phyloP scores from a whole-genome alignment of 2,329 filamentous ascomycete genomes.

The Stachybotrys echinatus region DNA sequence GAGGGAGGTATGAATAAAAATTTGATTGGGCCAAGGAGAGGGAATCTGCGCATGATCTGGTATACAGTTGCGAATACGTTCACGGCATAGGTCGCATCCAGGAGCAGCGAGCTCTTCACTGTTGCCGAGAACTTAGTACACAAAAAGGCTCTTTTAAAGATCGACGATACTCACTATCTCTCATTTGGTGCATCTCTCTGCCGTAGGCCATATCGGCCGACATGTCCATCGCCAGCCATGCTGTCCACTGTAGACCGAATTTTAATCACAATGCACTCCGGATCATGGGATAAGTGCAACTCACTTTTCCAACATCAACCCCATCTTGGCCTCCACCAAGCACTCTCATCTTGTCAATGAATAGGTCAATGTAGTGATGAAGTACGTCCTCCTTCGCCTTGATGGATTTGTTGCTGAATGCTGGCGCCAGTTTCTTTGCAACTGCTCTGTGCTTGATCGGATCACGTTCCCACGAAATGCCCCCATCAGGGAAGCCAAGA shows the following conservation, averaged over 20 bases:
- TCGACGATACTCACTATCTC: neutral
- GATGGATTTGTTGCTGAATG: neutral
- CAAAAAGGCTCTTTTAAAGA: too few species aligned
- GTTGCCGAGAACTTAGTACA: neutral
- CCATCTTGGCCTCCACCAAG: neutral
- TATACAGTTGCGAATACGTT: neutral
- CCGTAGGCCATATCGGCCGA: neutral
- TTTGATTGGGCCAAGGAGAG: neutral
- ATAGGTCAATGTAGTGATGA: neutral
- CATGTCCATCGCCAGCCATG: constrained; percentile 1
- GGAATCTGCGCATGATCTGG: neutral
- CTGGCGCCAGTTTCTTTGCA: neutral
- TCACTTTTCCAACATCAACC: neutral
- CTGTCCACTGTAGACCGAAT: constrained; percentile 2
- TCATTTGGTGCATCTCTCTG: neutral
- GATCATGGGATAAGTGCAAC: neutral
- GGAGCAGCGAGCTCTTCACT: neutral
- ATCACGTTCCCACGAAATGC: neutral
- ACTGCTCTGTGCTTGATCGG: neutral
- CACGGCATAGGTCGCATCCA: neutral
- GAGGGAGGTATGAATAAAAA: neutral
- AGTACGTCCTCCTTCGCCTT: neutral
- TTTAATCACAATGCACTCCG: too few species aligned
- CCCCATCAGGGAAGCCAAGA: neutral
- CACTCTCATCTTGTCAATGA: neutral